phyloP scores from a whole-genome alignment of 176 grass and related monocot species.

The Alloteropsis semialata region DNA sequence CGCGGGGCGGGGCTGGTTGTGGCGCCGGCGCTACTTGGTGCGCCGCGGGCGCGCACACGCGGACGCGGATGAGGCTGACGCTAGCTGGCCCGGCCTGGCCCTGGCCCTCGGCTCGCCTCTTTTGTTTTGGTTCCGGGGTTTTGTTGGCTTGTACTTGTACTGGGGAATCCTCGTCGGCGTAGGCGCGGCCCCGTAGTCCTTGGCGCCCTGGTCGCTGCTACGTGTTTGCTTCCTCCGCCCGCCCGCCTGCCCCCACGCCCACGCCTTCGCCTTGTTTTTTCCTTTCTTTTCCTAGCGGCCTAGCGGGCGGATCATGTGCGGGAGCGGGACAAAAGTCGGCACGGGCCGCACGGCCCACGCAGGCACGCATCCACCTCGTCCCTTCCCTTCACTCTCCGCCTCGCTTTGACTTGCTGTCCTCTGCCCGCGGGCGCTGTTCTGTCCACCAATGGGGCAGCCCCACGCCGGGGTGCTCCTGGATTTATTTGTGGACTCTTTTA shows the following conservation, averaged over 20 bases:
- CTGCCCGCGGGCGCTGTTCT: background rate
- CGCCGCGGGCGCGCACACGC: background rate
- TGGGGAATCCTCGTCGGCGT: conserved; percentile 41
- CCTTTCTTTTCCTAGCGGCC: background rate
- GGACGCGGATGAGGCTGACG: background rate
- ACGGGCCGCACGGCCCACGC: conserved; percentile 19
- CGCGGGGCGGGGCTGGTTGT: background rate
- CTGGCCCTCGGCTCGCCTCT: background rate
- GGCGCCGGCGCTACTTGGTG: background rate
- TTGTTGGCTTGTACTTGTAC: conserved; percentile 46
- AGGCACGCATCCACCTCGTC: conserved; percentile 9
- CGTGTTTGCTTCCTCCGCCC: conserved; percentile 12
- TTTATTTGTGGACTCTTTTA: background rate
- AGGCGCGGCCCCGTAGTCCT: conserved; percentile 16
- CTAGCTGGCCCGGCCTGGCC: background rate
- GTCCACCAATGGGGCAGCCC: conserved; percentile 30
- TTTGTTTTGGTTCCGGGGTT: conserved; percentile 7
- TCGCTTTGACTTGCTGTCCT: conserved; percentile 30
- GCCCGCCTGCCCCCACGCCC: background rate
- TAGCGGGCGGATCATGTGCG: background rate
- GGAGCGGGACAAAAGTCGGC: conserved; percentile 30
- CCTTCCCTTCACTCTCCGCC: background rate
- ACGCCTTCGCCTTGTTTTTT: background rate
- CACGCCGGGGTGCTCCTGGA: background rate
- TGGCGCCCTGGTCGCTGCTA: conserved; percentile 42